Base-by-base conservation (phyloP, 768 basidiomycete genomes). In the Lyophyllum shimeji region DNA sequence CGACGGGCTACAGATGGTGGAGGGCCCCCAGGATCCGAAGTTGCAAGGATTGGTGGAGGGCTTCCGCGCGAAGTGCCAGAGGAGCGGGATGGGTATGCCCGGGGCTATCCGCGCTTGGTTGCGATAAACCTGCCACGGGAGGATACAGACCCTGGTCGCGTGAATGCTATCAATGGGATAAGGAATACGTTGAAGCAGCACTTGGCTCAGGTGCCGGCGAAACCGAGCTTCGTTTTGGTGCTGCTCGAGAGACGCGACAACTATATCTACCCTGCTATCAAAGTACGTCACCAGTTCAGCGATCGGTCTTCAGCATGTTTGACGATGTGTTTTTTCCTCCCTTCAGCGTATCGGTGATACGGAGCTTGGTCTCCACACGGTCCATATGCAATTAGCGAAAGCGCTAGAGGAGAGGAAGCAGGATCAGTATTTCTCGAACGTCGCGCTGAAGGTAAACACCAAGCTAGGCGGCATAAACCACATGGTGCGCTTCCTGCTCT, bases 401-500 rank as follows among this genome's bases (percentile, higher is more conserved):
- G 87, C 86, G 7, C 66, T 87, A 6, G 71, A 67, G 6, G 63
- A 70, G 13, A 78, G 61, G 50, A 83, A 83, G 59, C 88, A 89
- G 62, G 85, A 89, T 54, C 89, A 92, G 60, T 94, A 93, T 65
- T 80, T 91, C 52, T 88, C 90, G 9, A 93, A 91, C 58, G 82
- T 92, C 33, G 87, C 88, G 0, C 70, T 93, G 53, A 93, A 94
- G 63, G 79, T 90, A 7, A 94, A 94, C 62, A 84, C 84, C 31
- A 94, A 94, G 69, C 82, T 93, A 1, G 89, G 90, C 4, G 92
- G 92, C 0, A 72, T 87, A 20, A 94, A 94, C 60, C 92, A 94
- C 68, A 58, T 78, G 48, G 77, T 81, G 58, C 29, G 69, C 59
- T 23, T 44, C 8, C 2, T 23, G 9, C 34, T 3, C 39, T 7